These are phyloP conservation scores for Osmanthus fragrans DNA, from an alignment of 257 asterid species.

Conservation along the genomic window DNA sequence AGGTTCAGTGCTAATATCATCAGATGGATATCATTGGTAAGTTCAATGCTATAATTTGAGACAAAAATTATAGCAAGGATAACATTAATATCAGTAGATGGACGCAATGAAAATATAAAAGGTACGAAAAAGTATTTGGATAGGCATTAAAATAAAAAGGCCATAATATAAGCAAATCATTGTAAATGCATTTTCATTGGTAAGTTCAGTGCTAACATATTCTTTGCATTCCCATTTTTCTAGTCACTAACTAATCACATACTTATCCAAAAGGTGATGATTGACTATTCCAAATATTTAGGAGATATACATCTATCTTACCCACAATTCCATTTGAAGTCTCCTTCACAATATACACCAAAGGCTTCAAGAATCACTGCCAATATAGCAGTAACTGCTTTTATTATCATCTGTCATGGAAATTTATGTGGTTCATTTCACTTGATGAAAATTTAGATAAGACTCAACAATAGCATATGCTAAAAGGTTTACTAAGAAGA, in stretches of 20 bases:
- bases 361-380: slow-evolving; percentile 96
- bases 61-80: too few species aligned
- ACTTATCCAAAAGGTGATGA: background rate
- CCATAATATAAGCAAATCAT: background rate
- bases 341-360: slow-evolving; percentile 94
- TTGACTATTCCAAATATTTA: background rate
- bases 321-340: slow-evolving; percentile 96
- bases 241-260: background rate
- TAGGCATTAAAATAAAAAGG: too few species aligned
- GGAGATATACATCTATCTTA: slow-evolving; percentile 39
- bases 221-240: slow-evolving; percentile 9
- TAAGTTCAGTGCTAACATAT: slow-evolving; percentile 11
- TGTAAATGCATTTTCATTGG: background rate
- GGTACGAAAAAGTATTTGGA: too few species aligned
- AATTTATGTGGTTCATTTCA: slow-evolving; percentile 20
- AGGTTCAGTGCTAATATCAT: slow-evolving; percentile 4
- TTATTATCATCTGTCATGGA: slow-evolving; percentile 84
- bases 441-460: slow-evolving; percentile 16
- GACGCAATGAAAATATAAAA: too few species aligned
- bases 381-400: slow-evolving; percentile 77
- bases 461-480: slow-evolving; percentile 13
- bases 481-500: slow-evolving; percentile 20
- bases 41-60: too few species aligned
- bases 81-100: too few species aligned
- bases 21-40: too few species aligned